phyloP scores from a whole-genome alignment of 164 flowering plant genomes.

The Vitis labrusca region DNA sequence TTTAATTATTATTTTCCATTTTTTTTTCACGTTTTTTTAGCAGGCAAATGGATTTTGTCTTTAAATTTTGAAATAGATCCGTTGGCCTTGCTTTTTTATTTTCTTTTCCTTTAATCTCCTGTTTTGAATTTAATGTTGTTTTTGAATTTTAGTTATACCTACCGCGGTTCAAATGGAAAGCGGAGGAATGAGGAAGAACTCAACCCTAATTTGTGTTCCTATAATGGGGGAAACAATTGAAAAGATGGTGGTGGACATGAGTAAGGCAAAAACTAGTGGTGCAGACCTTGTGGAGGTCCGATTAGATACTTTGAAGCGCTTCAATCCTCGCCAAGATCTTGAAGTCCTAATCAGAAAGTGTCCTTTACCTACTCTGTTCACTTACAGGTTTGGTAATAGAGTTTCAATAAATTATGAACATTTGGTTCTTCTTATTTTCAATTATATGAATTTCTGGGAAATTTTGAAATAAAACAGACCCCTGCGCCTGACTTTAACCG shows the following conservation, averaged over 20 bases:
- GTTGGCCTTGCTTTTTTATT: background rate
- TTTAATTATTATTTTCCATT: too few relatives aligned
- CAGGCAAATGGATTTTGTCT: too few relatives aligned
- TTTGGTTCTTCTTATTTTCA: background rate
- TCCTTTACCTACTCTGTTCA: constrained; percentile 68
- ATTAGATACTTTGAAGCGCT: constrained; percentile 53
- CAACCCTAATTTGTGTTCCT: constrained; percentile 69
- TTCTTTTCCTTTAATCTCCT: background rate
- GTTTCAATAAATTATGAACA: background rate
- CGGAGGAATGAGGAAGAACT: constrained; percentile 33
- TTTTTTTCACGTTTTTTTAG: too few relatives aligned
- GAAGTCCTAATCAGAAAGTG: constrained; percentile 37
- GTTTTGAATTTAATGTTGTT: background rate
- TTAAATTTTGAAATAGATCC: too few relatives aligned
- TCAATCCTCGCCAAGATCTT: constrained; percentile 46
- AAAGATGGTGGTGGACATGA: constrained; percentile 46
- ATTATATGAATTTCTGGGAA: too few relatives aligned
- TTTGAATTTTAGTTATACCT: background rate
- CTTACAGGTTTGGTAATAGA: constrained; percentile 52
- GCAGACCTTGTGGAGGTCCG: constrained; percentile 80
- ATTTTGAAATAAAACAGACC: too few relatives aligned
- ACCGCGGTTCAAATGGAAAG: constrained; percentile 9
- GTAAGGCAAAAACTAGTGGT: constrained; percentile 48
- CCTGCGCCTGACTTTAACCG: too few relatives aligned
- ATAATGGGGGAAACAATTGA: constrained; percentile 64